These are phyloP conservation scores for Pyrenochaeta sp. DNA, from an alignment of 2,329 filamentous ascomycete species.

Conservation along the genomic window DNA sequence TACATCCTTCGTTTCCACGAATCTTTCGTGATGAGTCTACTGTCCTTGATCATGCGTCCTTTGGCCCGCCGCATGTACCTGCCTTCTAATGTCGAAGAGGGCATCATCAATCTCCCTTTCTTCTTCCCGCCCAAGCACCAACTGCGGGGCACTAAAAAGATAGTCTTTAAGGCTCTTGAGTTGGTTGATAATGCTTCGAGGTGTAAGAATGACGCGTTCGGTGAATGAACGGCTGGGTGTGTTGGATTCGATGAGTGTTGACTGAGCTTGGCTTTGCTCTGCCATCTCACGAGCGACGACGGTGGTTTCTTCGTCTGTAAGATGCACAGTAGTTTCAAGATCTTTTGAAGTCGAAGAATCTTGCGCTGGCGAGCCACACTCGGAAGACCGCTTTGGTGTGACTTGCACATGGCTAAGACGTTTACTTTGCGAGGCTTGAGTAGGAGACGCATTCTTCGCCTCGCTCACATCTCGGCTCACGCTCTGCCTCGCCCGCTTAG, in stretches of 20 bases:
- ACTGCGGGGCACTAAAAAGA: slow-evolving; percentile 60
- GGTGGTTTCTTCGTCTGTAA: not conserved
- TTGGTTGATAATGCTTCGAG: slow-evolving; percentile 61
- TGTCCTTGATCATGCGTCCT: slow-evolving; percentile 45
- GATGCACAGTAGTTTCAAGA: not conserved
- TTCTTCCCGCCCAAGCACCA: slow-evolving; percentile 69
- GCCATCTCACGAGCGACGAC: not conserved
- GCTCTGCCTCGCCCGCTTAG: slow-evolving; percentile 36
- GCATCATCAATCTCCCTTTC: slow-evolving; percentile 78
- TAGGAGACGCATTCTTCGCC: slow-evolving; percentile 24
- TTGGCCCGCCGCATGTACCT: slow-evolving; percentile 75
- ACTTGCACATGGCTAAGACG: slow-evolving; percentile 39
- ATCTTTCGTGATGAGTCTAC: not conserved
- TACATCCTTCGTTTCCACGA: not conserved
- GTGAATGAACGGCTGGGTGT: slow-evolving; percentile 43
- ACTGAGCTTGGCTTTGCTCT: slow-evolving; percentile 2
- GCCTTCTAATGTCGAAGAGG: slow-evolving; percentile 79
- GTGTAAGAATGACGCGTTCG: slow-evolving; percentile 49
- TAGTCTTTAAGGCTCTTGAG: slow-evolving; percentile 59
- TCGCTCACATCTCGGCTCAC: slow-evolving; percentile 42
- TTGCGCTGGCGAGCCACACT: not conserved
- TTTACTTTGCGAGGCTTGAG: slow-evolving; percentile 24
- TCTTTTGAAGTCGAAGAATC: not conserved
- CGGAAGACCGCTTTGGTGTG: slow-evolving; percentile 21
- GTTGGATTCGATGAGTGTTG: slow-evolving; percentile 10